These are phyloP conservation scores for Eutrema japonicum DNA, from an alignment of 345 rosid genomes.

Conservation along the genomic window DNA sequence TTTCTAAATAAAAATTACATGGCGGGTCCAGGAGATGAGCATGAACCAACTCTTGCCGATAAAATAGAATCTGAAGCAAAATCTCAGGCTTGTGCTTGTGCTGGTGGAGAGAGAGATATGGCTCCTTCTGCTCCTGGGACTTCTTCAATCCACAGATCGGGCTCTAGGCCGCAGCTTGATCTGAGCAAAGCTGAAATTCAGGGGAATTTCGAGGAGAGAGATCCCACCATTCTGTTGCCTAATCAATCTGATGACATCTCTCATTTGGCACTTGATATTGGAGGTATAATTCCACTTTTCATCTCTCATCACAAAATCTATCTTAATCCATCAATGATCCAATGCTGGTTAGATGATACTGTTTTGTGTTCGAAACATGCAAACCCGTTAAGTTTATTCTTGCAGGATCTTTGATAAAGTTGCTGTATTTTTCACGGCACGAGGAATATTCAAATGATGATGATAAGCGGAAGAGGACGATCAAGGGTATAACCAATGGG, in stretches of 20 bases:
- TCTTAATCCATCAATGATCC: no score
- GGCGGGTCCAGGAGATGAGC: conserved; percentile 40
- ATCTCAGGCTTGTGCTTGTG: conserved; percentile 33
- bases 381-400: conserved; percentile 25
- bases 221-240: conserved; percentile 94
- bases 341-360: background rate
- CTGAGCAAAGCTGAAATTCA: conserved; percentile 97
- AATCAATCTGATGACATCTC: conserved; percentile 98
- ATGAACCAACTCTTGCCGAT: conserved; percentile 53
- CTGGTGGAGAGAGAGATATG: conserved; percentile 70
- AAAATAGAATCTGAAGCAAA: conserved; percentile 43
- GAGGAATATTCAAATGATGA: conserved; percentile 65
- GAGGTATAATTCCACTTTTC: conserved; percentile 54
- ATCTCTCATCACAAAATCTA: background rate
- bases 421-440: conserved; percentile 97
- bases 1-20: background rate
- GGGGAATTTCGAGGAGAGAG: conserved; percentile 87
- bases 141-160: conserved; percentile 81
- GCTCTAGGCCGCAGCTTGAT: conserved; percentile 96
- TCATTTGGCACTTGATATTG: conserved; percentile 94
- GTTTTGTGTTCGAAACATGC: no score
- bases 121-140: conserved; percentile 51
- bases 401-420: conserved; percentile 94
- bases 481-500: conserved; percentile 75
- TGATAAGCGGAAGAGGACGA: conserved; percentile 72